These are phyloP conservation scores for Phytophthora aleatoria DNA, from an alignment of 352 stramenopile genomes.

Conservation along the genomic window DNA sequence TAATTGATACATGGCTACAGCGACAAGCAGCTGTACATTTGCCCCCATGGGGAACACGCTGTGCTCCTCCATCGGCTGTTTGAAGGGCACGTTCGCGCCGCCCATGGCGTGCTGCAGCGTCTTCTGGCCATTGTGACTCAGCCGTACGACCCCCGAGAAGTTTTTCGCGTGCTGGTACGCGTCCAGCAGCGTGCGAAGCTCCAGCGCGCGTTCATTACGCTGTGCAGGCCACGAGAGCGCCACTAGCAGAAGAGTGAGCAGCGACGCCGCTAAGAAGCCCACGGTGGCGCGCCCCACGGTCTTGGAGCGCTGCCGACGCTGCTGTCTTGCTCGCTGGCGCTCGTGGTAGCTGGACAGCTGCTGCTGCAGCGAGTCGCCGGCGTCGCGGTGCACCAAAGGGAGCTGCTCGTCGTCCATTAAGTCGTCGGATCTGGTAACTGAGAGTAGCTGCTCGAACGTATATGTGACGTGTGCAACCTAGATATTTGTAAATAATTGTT, in stretches of 20 bases:
- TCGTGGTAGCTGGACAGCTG: slow-evolving; percentile 42
- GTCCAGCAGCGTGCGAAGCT: slow-evolving; percentile 36
- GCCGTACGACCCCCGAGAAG: slow-evolving; percentile 61
- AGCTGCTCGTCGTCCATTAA: slow-evolving; percentile 35
- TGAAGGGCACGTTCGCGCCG: slow-evolving; percentile 52
- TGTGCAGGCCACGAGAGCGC: slow-evolving; percentile 44
- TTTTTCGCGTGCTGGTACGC: slow-evolving; percentile 37
- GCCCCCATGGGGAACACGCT: slow-evolving; percentile 64
- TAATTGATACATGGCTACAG: slow-evolving; percentile 63
- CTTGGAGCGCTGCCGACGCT: slow-evolving; percentile 27
- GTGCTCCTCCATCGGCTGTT: slow-evolving; percentile 45
- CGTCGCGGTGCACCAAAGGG: slow-evolving; percentile 34
- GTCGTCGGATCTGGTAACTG: slow-evolving; percentile 10
- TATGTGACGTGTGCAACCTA: slow-evolving; percentile 31
- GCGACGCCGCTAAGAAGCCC: slow-evolving; percentile 34
- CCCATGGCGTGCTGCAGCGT: slow-evolving; percentile 54
- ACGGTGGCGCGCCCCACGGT: slow-evolving; percentile 43
- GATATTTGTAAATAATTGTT: slow-evolving; percentile 12
- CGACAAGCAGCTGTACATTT: slow-evolving; percentile 62
- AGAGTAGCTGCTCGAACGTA: background rate
- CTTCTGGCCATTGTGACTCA: slow-evolving; percentile 55
- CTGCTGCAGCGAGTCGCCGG: slow-evolving; percentile 34
- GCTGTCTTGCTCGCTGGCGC: slow-evolving; percentile 25
- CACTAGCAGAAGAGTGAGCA: slow-evolving; percentile 42
- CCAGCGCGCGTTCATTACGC: slow-evolving; percentile 33